Percentiles rank a stretch among this genome's conserved stretches.
phyloP scores from a whole-genome alignment of 129 eudicot species.

The Kitagawia praeruptora region DNA sequence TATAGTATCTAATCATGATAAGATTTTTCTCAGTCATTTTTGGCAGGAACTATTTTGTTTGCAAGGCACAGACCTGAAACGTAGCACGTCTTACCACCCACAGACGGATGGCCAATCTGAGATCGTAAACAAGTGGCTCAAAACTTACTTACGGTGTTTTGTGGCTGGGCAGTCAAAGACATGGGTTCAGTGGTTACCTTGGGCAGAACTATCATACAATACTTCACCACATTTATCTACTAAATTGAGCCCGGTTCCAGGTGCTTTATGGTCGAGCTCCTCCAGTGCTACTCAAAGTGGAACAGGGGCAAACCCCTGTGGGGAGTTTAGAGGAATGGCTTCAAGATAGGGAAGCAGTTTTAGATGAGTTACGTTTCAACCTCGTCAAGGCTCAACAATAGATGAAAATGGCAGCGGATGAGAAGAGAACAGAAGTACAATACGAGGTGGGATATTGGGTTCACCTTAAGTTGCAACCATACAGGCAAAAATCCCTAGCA shows the following conservation, averaged over 20 bases:
- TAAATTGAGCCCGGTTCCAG: neutral
- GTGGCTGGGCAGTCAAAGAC: neutral
- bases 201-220: constrained; percentile 2
- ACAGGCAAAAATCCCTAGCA: neutral
- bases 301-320: neutral
- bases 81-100: constrained; percentile 5
- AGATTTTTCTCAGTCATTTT: constrained; percentile 1
- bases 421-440: neutral
- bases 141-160: neutral
- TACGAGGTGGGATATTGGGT: constrained; percentile 19
- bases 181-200: neutral
- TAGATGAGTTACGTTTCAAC: neutral
- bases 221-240: neutral
- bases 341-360: neutral
- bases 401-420: constrained; percentile 16
- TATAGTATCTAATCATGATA: constrained; percentile 7
- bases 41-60: constrained; percentile 4
- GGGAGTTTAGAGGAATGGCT: neutral
- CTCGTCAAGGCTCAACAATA: neutral
- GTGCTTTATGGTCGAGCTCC: neutral
- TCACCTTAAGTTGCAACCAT: neutral
- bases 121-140: neutral
- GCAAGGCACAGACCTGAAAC: neutral
- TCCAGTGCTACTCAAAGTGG: neutral
- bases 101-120: constrained; percentile 10